These are phyloP conservation scores for Xylaria sp. DNA, from an alignment of 2,329 filamentous ascomycete species.

Conservation along the genomic window DNA sequence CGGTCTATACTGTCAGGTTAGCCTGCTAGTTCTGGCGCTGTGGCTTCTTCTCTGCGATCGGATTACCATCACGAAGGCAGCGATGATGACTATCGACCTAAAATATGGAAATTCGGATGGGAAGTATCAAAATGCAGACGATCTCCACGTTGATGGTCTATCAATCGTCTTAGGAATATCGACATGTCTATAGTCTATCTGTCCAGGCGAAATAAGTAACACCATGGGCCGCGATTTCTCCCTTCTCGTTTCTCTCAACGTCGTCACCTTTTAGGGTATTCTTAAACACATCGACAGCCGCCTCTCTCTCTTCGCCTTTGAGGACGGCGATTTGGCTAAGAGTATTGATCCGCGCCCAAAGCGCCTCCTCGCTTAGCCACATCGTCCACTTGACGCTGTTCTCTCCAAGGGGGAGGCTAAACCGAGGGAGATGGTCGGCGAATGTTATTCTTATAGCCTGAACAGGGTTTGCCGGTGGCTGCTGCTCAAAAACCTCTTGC, in stretches of 20 bases:
- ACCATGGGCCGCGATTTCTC: slow-evolving; percentile 73
- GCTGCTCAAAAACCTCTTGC: slow-evolving; percentile 72
- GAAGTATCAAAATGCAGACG: not conserved
- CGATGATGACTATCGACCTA: not conserved
- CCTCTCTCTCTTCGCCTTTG: slow-evolving; percentile 60
- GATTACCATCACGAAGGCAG: not conserved
- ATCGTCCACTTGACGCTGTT: slow-evolving; percentile 67
- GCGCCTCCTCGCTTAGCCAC: slow-evolving; percentile 66
- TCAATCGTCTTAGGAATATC: slow-evolving; percentile 19
- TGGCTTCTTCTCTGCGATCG: not conserved
- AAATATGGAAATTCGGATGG: not conserved
- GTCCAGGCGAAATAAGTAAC: slow-evolving; percentile 74
- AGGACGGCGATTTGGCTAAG: slow-evolving; percentile 75
- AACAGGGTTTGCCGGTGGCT: slow-evolving; percentile 64
- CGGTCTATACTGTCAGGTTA: not conserved
- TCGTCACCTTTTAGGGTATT: slow-evolving; percentile 64
- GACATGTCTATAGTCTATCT: slow-evolving; percentile 53
- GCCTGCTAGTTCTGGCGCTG: not conserved
- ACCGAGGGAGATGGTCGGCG: slow-evolving; percentile 57
- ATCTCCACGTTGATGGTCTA: slow-evolving; percentile 22
- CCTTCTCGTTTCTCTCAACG: slow-evolving; percentile 68
- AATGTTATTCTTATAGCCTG: slow-evolving; percentile 60
- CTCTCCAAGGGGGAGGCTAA: slow-evolving; percentile 71
- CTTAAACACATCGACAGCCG: slow-evolving; percentile 63
- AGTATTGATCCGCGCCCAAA: slow-evolving; percentile 74